Evolutionary conservation across 352 stramenopile species (phyloP).

Genomic region (Globisporangium nunn): DNA sequence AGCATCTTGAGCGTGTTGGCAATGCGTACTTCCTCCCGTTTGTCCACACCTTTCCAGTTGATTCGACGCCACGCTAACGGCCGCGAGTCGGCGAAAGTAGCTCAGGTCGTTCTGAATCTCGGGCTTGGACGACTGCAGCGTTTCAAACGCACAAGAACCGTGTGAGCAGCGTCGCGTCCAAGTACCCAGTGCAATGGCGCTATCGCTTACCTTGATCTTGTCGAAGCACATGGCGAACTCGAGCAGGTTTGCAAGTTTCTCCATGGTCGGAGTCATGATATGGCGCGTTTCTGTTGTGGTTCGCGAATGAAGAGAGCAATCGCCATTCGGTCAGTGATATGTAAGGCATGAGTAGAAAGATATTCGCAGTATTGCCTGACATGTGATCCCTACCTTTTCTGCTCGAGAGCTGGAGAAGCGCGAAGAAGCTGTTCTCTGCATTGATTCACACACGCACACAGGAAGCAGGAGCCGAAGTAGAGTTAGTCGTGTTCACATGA

Average conservation of each 20-base stretch:
- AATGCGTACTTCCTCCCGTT: background rate
- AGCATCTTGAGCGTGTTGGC: background rate
- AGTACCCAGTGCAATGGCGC: background rate
- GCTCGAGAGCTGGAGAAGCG: conserved; percentile 39
- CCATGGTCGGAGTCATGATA: conserved; percentile 28
- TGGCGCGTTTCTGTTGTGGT: conserved; percentile 19
- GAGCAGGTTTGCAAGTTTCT: conserved; percentile 45
- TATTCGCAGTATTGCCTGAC: background rate
- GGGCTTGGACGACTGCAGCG: conserved; percentile 25
- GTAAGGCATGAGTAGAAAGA: background rate
- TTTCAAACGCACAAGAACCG: background rate
- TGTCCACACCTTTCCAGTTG: conserved; percentile 36
- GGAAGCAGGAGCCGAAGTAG: background rate
- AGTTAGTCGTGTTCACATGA: background rate
- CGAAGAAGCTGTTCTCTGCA: conserved; percentile 35
- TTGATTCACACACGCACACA: background rate
- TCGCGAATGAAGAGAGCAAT: background rate
- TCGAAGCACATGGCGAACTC: conserved; percentile 54
- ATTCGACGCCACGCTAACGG: conserved; percentile 28
- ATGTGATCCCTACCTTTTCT: conserved; percentile 27
- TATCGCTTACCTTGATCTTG: conserved; percentile 25
- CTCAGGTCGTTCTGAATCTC: conserved; percentile 62
- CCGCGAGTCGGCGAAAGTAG: conserved; percentile 42
- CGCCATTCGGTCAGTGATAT: background rate
- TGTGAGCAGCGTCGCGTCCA: background rate